Evolutionary conservation across 306 rosid genomes (phyloP).

Genomic region (Echinosophora koreensis): DNA sequence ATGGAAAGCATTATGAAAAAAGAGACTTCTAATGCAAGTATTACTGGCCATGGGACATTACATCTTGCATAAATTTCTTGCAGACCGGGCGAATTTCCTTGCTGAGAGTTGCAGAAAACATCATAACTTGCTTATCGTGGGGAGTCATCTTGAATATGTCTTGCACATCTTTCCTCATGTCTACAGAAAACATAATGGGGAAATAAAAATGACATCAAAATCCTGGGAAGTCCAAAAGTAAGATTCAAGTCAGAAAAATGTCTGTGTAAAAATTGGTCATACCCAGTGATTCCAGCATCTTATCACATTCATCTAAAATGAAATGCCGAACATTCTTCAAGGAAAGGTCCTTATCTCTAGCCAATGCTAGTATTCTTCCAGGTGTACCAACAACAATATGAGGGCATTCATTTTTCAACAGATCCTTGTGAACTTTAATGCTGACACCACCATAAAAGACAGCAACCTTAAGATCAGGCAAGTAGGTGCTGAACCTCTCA

Average conservation of each 20-base stretch:
- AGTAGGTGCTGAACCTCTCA: slow-evolving; percentile 94
- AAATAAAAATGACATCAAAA: slow-evolving; percentile 26
- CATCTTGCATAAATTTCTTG: slow-evolving; percentile 99
- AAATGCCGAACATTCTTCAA: slow-evolving; percentile 96
- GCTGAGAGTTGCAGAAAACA: slow-evolving; percentile 99
- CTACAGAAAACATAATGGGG: slow-evolving; percentile 55
- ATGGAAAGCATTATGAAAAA: slow-evolving; percentile 68
- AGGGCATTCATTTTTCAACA: slow-evolving; percentile 93
- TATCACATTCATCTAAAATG: slow-evolving; percentile 95
- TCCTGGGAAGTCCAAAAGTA: neutral
- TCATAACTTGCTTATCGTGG: slow-evolving; percentile 99
- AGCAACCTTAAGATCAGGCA: slow-evolving; percentile 95
- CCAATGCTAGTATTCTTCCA: slow-evolving; percentile 86
- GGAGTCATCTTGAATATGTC: slow-evolving; percentile 99
- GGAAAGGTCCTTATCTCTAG: slow-evolving; percentile 91
- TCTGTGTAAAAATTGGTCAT: slow-evolving; percentile 36
- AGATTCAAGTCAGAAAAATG: neutral
- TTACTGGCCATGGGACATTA: slow-evolving; percentile 92
- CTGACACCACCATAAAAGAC: slow-evolving; percentile 98
- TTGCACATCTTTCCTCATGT: slow-evolving; percentile 99
- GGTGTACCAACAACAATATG: slow-evolving; percentile 99
- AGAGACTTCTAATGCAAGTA: slow-evolving; percentile 87
- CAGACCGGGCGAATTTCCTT: slow-evolving; percentile 99
- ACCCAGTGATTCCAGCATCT: slow-evolving; percentile 99
- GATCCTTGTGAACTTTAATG: slow-evolving; percentile 91